Percentiles rank a stretch among this genome's conserved stretches.
phyloP scores from a whole-genome alignment of 169 alveolate species.

The Eimeria praecox region DNA sequence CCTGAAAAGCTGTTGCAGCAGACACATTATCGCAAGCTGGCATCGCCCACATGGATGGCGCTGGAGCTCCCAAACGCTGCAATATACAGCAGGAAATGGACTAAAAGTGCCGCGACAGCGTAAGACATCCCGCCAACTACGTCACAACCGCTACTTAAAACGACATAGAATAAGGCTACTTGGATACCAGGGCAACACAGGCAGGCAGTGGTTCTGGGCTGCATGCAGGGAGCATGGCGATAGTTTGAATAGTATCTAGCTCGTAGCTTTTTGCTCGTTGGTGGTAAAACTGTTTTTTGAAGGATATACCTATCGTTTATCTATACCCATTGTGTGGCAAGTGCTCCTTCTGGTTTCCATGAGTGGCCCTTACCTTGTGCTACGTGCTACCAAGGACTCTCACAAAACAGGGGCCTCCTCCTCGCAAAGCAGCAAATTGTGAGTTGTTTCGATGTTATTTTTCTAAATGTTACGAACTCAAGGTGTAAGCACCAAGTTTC shows the following conservation, averaged over 20 bases:
- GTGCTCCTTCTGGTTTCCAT: no score
- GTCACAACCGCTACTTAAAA: not conserved
- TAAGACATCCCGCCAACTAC: not conserved
- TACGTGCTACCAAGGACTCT: not conserved
- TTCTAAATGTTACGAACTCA: not conserved
- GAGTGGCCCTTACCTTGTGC: not conserved
- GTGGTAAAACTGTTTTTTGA: no score
- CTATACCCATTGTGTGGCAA: not conserved
- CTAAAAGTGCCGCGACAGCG: slow-evolving; percentile 4
- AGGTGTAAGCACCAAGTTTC: not conserved
- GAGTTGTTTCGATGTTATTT: not conserved
- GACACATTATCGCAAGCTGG: not conserved
- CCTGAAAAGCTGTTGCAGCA: not conserved
- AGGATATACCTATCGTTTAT: no score
- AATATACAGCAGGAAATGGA: not conserved
- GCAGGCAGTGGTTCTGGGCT: not conserved
- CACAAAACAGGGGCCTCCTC: not conserved
- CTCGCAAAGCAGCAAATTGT: not conserved
- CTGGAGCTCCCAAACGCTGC: not conserved
- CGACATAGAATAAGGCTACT: not conserved
- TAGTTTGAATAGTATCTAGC: not conserved
- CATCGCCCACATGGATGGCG: slow-evolving; percentile 45
- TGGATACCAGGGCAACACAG: not conserved
- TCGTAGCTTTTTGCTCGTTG: not conserved
- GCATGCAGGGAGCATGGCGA: not conserved